phyloP scores from a whole-genome alignment of 176 grass and related monocot species.

The Zea mays region Zm-B73-REFERENCE-NAM-5.0 NC_050098.1:156759501-156760000 shows the following conservation, averaged over 20 bases:
- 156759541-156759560: conserved; percentile 39
- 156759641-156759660: conserved; percentile 46
- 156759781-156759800: not conserved
- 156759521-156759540: conserved; percentile 71
- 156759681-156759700: conserved; percentile 38
- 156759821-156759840: not conserved
- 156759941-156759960: not conserved
- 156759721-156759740: not conserved
- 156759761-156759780: conserved; percentile 3
- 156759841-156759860: not conserved
- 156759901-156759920: conserved; percentile 42
- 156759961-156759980: not conserved
- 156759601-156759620: conserved; percentile 30
- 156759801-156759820: not conserved
- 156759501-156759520: conserved; percentile 41
- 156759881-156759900: conserved; percentile 22
- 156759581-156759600: conserved; percentile 21
- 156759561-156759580: conserved; percentile 41
- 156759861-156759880: not conserved
- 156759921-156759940: conserved; percentile 14
- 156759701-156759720: not conserved
- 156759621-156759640: conserved; percentile 38
- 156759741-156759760: not conserved
- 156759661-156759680: conserved; percentile 40
- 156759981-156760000: too few relatives aligned